A percentile compares a stretch with the other conserved stretches of the same genome.
Evolutionary conservation across 352 stramenopile species (phyloP).

Genomic region (Globisporangium orthogonon): DNA sequence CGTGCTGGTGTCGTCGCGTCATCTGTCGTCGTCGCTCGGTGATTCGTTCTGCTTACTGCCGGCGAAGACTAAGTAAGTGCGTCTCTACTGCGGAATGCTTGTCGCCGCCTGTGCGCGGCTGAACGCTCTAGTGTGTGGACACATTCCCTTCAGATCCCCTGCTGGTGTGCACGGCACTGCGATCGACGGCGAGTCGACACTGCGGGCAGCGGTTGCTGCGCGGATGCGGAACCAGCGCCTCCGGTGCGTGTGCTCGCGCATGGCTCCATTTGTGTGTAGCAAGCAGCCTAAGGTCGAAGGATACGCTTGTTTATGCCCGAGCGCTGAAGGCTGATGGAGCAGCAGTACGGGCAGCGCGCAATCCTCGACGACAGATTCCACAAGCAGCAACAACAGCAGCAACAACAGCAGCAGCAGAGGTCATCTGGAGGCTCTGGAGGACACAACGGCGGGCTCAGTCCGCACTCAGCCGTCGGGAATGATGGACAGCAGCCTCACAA

Average conservation of each 20-base stretch:
- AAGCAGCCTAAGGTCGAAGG: no score
- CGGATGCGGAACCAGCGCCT: conserved; percentile 79
- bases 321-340: conserved; percentile 62
- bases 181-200: conserved; percentile 68
- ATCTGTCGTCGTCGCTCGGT: conserved; percentile 74
- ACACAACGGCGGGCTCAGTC: neutral
- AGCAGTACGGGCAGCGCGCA: conserved; percentile 50
- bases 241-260: conserved; percentile 18
- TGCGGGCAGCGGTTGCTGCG: conserved; percentile 72
- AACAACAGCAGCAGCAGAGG: conserved; percentile 14
- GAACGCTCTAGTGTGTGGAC: neutral
- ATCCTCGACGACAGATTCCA: conserved; percentile 25
- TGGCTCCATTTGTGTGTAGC: no score
- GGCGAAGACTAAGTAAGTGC: conserved; percentile 27
- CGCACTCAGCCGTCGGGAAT: neutral
- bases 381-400: conserved; percentile 16
- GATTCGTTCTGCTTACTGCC: conserved; percentile 84
- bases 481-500: neutral
- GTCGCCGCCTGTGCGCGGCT: no score
- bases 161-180: conserved; percentile 56
- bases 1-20: conserved; percentile 66
- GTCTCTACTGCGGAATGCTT: neutral
- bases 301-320: no score
- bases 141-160: conserved; percentile 20
- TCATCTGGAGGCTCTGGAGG: neutral